Conservation (phyloP, 441 rosid genomes). For the Gossypium davidsonii region DNA sequence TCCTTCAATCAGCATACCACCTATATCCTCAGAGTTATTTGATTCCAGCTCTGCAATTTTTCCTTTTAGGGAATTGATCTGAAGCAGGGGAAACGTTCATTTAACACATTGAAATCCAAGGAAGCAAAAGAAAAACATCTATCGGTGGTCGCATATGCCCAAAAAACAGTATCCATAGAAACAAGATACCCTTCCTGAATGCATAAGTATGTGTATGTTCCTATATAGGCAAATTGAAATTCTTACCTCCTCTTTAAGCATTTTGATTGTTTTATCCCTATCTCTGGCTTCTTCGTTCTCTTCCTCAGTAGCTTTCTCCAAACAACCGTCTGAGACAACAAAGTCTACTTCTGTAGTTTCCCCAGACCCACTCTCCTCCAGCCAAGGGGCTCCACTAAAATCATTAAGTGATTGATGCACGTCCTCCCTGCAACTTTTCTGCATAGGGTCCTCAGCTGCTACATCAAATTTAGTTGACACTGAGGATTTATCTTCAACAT, state of each 20-base stretch:
- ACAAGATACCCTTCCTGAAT: not conserved
- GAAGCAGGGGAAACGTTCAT: conserved; percentile 20
- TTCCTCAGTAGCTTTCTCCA: conserved; percentile 28
- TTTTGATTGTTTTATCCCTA: conserved; percentile 36
- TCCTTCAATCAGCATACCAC: conserved; percentile 23
- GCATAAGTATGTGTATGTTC: not conserved
- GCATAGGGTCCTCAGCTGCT: conserved; percentile 22
- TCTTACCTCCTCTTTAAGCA: conserved; percentile 64
- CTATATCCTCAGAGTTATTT: conserved; percentile 23
- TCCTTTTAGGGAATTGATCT: conserved; percentile 62
- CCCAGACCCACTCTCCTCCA: conserved; percentile 21
- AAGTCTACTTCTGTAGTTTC: conserved; percentile 23
- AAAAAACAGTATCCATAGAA: not conserved
- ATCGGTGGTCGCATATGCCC: not conserved
- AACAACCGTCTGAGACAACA: conserved; percentile 9
- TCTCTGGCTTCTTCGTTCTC: conserved; percentile 21
- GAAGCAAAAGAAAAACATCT: not conserved
- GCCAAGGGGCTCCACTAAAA: conserved; percentile 20
- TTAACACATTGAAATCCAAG: not conserved
- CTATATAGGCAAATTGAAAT: not conserved
- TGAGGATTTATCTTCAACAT: not conserved
- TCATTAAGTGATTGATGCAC: conserved; percentile 22
- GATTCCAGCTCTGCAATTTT: conserved; percentile 63
- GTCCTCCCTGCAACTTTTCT: conserved; percentile 27
- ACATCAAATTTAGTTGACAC: conserved; percentile 13